phyloP scores from a whole-genome alignment of 257 asterid species.

The Fraxinus excelsior region DNA sequence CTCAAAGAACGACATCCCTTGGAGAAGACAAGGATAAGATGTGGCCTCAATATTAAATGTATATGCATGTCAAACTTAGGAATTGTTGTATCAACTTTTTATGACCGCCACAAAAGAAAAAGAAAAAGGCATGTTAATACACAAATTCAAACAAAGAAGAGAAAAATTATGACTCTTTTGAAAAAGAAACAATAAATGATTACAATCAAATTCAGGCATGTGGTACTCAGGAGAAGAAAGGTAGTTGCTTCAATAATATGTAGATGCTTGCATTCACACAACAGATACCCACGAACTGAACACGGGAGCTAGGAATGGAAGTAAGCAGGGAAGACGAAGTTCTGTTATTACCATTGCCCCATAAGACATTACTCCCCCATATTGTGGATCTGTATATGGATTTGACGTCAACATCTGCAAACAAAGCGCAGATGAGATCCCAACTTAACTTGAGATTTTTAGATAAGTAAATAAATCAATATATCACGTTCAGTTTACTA shows the following conservation, averaged over 20 bases:
- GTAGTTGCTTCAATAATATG: not conserved
- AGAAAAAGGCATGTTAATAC: not conserved
- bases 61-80: constrained; percentile 8
- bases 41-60: constrained; percentile 15
- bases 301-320: not conserved
- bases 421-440: constrained; percentile 4
- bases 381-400: constrained; percentile 67
- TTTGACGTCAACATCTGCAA: constrained; percentile 71
- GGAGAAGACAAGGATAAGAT: constrained; percentile 11
- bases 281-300: not conserved
- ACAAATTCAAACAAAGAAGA: not conserved
- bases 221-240: not conserved
- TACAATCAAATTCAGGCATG: not conserved
- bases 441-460: not conserved
- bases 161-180: not conserved
- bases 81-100: not conserved
- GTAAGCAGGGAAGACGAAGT: constrained; percentile 13
- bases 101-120: not conserved
- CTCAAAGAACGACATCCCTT: constrained; percentile 3
- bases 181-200: not conserved
- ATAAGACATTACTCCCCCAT: constrained; percentile 60
- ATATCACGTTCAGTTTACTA: not conserved
- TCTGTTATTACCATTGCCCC: constrained; percentile 65
- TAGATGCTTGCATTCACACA: not conserved
- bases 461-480: not conserved